These are phyloP conservation scores for Phaseolus coccineus DNA, from an alignment of 331 rosid species.

Conservation along the genomic window DNA sequence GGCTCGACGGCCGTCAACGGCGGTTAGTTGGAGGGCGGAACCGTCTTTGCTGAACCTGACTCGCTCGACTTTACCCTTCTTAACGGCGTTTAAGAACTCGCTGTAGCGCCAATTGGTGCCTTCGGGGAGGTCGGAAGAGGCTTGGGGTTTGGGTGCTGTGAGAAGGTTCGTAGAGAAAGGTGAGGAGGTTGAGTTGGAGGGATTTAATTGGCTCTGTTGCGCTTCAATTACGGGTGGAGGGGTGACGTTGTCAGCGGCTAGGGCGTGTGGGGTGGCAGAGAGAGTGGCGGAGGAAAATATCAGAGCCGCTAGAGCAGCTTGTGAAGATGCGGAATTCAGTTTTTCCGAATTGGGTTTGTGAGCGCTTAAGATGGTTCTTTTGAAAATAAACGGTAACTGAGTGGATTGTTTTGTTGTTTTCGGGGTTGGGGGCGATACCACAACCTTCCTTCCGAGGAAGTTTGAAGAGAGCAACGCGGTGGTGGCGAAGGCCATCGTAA, in stretches of 20 bases:
- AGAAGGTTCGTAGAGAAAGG: slow-evolving; percentile 77
- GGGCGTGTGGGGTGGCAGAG: slow-evolving; percentile 54
- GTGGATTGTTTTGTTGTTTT: slow-evolving; percentile 61
- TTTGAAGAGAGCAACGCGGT: slow-evolving; percentile 68
- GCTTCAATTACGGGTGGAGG: slow-evolving; percentile 65
- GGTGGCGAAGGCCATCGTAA: slow-evolving; percentile 69
- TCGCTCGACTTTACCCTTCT: slow-evolving; percentile 89
- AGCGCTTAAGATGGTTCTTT: slow-evolving; percentile 46
- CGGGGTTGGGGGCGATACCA: slow-evolving; percentile 76
- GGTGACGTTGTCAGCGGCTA: slow-evolving; percentile 62
- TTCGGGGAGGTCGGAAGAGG: slow-evolving; percentile 89
- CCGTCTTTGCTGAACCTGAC: slow-evolving; percentile 95
- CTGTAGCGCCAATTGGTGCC: slow-evolving; percentile 96
- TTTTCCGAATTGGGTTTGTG: slow-evolving; percentile 37
- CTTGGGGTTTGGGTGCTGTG: slow-evolving; percentile 82
- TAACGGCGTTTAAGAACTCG: slow-evolving; percentile 92
- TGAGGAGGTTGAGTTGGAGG: slow-evolving; percentile 48
- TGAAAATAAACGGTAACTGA: slow-evolving; percentile 49
- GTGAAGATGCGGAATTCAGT: slow-evolving; percentile 56
- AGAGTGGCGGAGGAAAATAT: slow-evolving; percentile 61
- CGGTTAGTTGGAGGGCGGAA: slow-evolving; percentile 87
- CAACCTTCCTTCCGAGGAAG: slow-evolving; percentile 57
- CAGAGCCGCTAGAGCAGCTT: slow-evolving; percentile 75
- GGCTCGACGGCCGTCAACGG: slow-evolving; percentile 88
- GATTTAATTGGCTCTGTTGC: slow-evolving; percentile 56